Percentiles rank a stretch among this genome's conserved stretches.
Conservation (phyloP, 306 rosid species). For the Dalbergia cultrata region DNA sequence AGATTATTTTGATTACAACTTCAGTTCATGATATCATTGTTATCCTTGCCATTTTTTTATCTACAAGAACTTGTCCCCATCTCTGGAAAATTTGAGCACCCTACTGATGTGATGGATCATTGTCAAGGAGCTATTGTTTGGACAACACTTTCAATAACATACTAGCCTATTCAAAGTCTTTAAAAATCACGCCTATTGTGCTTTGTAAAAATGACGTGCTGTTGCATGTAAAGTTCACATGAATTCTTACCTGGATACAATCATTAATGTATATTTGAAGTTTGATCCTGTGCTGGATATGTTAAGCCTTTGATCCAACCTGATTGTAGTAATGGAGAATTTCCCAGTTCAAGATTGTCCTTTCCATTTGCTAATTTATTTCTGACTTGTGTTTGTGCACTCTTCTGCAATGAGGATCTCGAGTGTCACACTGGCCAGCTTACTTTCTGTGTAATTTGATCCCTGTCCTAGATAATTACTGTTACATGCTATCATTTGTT, state of each 20-base stretch:
- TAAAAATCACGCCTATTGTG: neutral
- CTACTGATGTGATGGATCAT: neutral
- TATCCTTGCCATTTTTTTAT: neutral
- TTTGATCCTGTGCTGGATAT: neutral
- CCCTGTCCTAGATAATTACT: slow-evolving; percentile 18
- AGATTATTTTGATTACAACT: neutral
- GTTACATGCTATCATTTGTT: slow-evolving; percentile 11
- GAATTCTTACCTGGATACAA: neutral
- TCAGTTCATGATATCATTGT: neutral
- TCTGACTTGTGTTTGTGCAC: neutral
- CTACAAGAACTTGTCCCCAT: neutral
- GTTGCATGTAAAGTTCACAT: neutral
- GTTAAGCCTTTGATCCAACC: neutral
- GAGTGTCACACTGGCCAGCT: neutral
- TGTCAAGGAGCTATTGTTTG: neutral
- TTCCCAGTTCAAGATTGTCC: neutral
- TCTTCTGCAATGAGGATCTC: neutral
- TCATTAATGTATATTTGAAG: neutral
- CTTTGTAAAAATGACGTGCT: neutral
- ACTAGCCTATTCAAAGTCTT: neutral
- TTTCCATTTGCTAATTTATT: neutral
- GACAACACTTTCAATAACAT: neutral
- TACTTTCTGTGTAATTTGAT: neutral
- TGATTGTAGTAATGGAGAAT: neutral
- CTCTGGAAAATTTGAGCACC: neutral